Base-by-base conservation (phyloP, 208 protist species). In the Crithidia expoeki region DNA sequence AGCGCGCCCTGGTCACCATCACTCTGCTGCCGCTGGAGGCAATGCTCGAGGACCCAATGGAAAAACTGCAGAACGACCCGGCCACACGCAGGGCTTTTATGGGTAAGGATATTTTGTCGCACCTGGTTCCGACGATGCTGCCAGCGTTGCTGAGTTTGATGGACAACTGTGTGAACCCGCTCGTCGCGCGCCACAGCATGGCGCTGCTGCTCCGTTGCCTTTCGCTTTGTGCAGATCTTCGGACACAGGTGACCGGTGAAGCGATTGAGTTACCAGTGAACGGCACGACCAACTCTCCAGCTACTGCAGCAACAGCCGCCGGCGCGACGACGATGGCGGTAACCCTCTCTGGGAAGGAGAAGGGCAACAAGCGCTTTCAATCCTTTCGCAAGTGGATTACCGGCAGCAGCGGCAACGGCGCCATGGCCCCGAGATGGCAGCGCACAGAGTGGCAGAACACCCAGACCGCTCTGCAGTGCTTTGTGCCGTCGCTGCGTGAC, bases 131-230 rank as follows among this genome's bases (percentile, higher is more conserved):
- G 16, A 70, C 51, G 38, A 84, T 81, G 53, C 25, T 92, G 34
- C 90, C 90, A 17, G 68, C 74, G 33, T 36, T 93, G 21, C 53
- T 88, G 12, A 76, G 76, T 33, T 61, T 92, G 14, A 42, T 87
- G n/a, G 72, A 85, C 53, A 75, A 78, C 55, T 88, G 83, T n/a
- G 81, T 91, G 16, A 89, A 87, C 65, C 79, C 86, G 12, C 32
- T 92, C n/a, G 83, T 95, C 19, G 81, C 81, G 19, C 85, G 90
- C 21, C 85, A 95, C 76, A 83, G 83, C 40, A 72, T 83, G 30
- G 65, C 87, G 21, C 68, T 95, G 47, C 69, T 92, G 52, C 73
- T 92, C 25, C 84, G 90, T 17, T 88, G 80, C 50, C 52, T 89
- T 21, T 85, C 84, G 27, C 68, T 92, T 12, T 61, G 79, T 7